Evolutionary conservation across 768 basidiomycete species (phyloP), one percentile per base, ranked within the genome.

Genomic region (Termitomyces sp.): DNA sequence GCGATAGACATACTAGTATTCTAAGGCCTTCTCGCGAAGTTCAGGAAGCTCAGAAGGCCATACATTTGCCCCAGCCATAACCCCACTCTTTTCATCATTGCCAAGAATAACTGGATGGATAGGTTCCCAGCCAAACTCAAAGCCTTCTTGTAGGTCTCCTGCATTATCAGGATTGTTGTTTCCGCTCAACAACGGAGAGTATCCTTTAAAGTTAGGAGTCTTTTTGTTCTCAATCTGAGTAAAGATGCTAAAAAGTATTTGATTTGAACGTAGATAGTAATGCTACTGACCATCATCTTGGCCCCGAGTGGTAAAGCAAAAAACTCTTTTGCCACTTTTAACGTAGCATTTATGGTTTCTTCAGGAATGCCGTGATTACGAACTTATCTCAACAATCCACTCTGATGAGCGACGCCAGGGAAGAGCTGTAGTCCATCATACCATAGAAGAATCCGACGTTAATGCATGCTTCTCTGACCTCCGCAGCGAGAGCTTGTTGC

Each of bases 141-240:
- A 96, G 3, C 88, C 93, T 68, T 98, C 94, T 66, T 95, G 92
- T 54, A 95, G 71, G 67, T 98, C 94, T 0, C 94, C 94, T n/a
- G 80, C 73, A 47, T 82, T 80, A n/a, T 81, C 76, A 0, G 90
- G 85, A 64, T 94, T 81, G 53, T 85, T 88, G 67, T 92, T 92
- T 50, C 82, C 83, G 55, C 85, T 86, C 6, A 87, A 75, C 2
- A 92, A 68, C 2, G 85, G 81, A 53, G 77, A 86, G 69, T 90
- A 90, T 20, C 88, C 88, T 65, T 87, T 90, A 76, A 92, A 95
- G 66, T 86, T 87, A 0, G 81, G 69, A 0, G 80, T 79, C 57
- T 82, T 85, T 50, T 76, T 78, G 62, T 88, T 85, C 61, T 92
- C 82, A 4, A 92, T 77, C 88, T 92, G 53, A 16, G 47, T 26